A percentile compares a stretch with the other conserved stretches of the same genome.
Evolutionary conservation across 805 yeast genomes (phyloP).

Genomic region (Kazachstania viticola): DNA sequence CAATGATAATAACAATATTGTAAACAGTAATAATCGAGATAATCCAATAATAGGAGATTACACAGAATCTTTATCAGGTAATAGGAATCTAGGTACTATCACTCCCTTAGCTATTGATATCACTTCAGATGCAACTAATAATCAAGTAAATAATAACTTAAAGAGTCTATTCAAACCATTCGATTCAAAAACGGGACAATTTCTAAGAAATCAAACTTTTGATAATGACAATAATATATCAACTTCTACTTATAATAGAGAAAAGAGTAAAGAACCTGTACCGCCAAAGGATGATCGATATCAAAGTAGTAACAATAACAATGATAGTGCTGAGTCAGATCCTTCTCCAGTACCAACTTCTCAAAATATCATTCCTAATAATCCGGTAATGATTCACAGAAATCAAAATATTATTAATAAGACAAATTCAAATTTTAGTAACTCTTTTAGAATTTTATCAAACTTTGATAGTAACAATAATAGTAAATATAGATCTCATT

Average conservation of each 20-base stretch:
- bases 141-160: not conserved
- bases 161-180: slow-evolving; percentile 21
- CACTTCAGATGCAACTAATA: not conserved
- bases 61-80: slow-evolving; percentile 3
- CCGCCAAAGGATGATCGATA: slow-evolving; percentile 3
- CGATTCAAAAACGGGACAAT: slow-evolving; percentile 24
- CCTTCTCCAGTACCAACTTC: not conserved
- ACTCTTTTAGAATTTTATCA: slow-evolving; percentile 4
- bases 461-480: too few species aligned
- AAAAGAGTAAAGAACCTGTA: slow-evolving; percentile 1
- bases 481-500: slow-evolving; percentile 22
- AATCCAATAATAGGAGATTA: slow-evolving; percentile 4
- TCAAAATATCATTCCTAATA: too few species aligned
- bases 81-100: slow-evolving; percentile 3
- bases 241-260: not conserved
- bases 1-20: not conserved
- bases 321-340: not conserved
- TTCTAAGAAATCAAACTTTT: slow-evolving; percentile 7
- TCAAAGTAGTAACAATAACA: not conserved
- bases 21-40: too few species aligned
- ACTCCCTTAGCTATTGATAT: slow-evolving; percentile 4
- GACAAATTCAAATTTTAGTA: too few species aligned
- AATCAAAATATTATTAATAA: too few species aligned
- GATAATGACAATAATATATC: not conserved
- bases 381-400: too few species aligned